Base-by-base conservation (phyloP, 768 basidiomycete genomes). In the Russula olivacea region DNA sequence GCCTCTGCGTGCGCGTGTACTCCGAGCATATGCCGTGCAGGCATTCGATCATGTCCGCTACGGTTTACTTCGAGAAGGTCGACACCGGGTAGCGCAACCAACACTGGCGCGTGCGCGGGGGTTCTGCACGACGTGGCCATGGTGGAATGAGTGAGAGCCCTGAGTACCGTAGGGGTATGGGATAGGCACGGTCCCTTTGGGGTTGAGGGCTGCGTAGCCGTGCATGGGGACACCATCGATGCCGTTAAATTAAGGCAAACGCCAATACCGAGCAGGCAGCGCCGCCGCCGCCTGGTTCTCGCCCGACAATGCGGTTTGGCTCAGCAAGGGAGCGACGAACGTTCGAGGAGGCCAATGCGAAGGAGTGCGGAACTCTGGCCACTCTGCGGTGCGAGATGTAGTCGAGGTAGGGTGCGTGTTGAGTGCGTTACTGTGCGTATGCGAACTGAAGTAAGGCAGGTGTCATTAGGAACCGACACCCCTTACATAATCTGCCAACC, bases 281-380 rank as follows among this genome's bases (percentile, higher is more conserved):
- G n/a, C n/a, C 77, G 25, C 93, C 85, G 0, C 97, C 97, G 1
- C 89, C 94, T 1, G 97, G 97, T 71, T 99, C 73, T 99, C 96
- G 25, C 97, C 97, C 96, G 40, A 98, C 96, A 68, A 99, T 98
- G 19, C 97, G 83, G 79, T 98, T 93, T 0, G 97, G 97, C 72
- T 93, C 89, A 0, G 88, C 81, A 3, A 98, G 81, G n/a, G n/a
- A n/a, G n/a, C n/a, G n/a, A n/a, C 14, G 95, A 96, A 12, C 96
- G 86, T 74, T 99, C 97, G 60, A 99, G 78, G 0, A 98, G 76
- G 19, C 88, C 87, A 67, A 97, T 86, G 23, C 85, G 82, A n/a
- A 93, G 81, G n/a, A n/a, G 32, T 32, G 32, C 11, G 34, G 34
- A n/a, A 11, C 2, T 34, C 11, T n/a, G 88, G n/a, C n/a, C n/a